Evolutionary conservation across 2,329 filamentous ascomycete species (phyloP), one percentile per base, ranked within the genome.

Genomic region (Aspergillus intermedius): DNA sequence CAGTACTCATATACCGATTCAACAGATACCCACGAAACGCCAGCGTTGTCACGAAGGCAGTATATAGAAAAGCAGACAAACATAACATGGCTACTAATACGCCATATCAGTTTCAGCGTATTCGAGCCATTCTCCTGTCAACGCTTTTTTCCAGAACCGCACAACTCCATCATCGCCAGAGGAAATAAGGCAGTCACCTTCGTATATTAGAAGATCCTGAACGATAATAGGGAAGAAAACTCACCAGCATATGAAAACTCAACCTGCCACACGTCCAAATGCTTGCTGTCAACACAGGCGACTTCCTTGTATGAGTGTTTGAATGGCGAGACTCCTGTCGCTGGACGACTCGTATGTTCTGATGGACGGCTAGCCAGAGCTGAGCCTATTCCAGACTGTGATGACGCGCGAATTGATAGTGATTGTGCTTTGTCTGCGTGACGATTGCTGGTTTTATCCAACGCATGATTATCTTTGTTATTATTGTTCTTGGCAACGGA

Each of bases 211-310:
- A 42, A 21, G n/a, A 19, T 42, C 23, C 19, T 22, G 23, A 22
- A 42, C 19, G 19, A 9, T 6, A 30, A 30, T 30, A 30, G 25
- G 25, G 25, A 30, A 12, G 10, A 19, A 7, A 12, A 19, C 63
- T 58, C 48, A 73, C 70, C 70, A 40, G 70, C 63, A 51, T 68
- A 69, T 3, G 70, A 73, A 48, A 72, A 73, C 39, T 71, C 66
- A 6, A 73, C 68, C 49, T 72, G 69, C 70, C 70, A 73, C 25
- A 72, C 68, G 54, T 72, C 69, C n/a, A 71, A 56, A 56, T 73
- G 70, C 43, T 66, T 68, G 53, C 67, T 73, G 44, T 73, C 68
- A 50, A 73, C 65, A 35, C 68, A 71, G 25, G 69, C 69, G 8
- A 71, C 68, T 52, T 71, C 63, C 49, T 66, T 70, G 52, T 60